Conservation (phyloP, 163 green algal genomes). For the Coccomyxa subellipsoidea region DNA sequence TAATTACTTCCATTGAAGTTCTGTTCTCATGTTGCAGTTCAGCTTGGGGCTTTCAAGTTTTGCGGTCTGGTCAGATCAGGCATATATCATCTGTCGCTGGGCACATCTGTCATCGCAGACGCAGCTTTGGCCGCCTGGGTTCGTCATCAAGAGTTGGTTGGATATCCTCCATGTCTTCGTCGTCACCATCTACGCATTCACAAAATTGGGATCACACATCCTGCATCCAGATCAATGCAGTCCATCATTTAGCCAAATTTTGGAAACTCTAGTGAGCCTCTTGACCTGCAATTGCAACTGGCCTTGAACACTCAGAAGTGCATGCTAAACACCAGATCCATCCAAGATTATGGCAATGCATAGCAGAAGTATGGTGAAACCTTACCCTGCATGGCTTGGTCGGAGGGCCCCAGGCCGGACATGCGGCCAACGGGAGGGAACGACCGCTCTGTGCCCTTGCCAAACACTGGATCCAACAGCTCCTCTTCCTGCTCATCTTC, state of each 20-base stretch:
- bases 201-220: neutral
- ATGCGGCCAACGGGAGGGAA: neutral
- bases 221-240: neutral
- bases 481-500: neutral
- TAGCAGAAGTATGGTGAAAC: neutral
- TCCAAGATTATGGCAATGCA: neutral
- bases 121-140: neutral
- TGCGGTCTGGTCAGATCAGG: too few relatives aligned
- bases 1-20: too few relatives aligned
- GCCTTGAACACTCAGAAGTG: neutral
- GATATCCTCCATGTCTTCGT: slow-evolving; percentile 6
- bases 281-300: too few relatives aligned
- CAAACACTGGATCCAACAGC: neutral
- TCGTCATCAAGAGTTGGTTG: neutral
- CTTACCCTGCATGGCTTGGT: neutral
- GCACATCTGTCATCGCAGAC: neutral
- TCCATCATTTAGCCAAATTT: neutral
- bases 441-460: neutral
- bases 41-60: too few relatives aligned
- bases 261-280: neutral
- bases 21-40: too few relatives aligned
- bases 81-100: too few relatives aligned
- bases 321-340: neutral
- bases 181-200: neutral
- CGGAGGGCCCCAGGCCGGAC: slow-evolving; percentile 5